phyloP scores from a whole-genome alignment of 2,329 filamentous ascomycete species.

The Dothistroma pini region DNA sequence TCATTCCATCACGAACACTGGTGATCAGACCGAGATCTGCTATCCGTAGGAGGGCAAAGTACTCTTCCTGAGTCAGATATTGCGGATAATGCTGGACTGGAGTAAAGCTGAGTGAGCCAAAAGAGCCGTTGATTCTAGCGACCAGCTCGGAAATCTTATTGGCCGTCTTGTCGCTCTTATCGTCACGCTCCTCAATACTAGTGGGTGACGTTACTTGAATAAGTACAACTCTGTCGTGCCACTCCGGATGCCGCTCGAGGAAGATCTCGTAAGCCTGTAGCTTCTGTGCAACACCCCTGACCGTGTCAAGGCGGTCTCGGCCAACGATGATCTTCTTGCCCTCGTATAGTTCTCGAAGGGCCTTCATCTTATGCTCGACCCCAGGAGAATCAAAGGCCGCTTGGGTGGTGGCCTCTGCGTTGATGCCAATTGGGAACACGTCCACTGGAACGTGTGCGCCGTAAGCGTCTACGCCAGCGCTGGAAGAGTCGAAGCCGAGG shows the following conservation, averaged over 20 bases:
- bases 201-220: conserved; percentile 81
- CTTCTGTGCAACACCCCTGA: conserved; percentile 92
- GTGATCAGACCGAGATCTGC: conserved; percentile 93
- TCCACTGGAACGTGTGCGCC: conserved; percentile 86
- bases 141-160: conserved; percentile 89
- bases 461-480: conserved; percentile 81
- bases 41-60: conserved; percentile 86
- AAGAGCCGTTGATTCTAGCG: conserved; percentile 84
- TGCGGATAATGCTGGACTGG: conserved; percentile 95
- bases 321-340: conserved; percentile 95
- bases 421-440: conserved; percentile 92
- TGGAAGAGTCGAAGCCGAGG: conserved; percentile 83
- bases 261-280: conserved; percentile 92
- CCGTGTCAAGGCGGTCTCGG: conserved; percentile 87
- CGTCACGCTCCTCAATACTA: conserved; percentile 68
- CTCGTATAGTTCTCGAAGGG: conserved; percentile 72
- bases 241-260: conserved; percentile 84
- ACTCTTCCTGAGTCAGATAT: conserved; percentile 84
- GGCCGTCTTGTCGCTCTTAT: conserved; percentile 74
- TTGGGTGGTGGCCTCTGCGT: conserved; percentile 73
- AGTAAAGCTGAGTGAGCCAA: conserved; percentile 81
- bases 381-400: conserved; percentile 65
- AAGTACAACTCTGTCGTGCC: conserved; percentile 85
- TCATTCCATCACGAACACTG: conserved; percentile 95
- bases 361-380: conserved; percentile 67